Base-by-base conservation (phyloP, 2,329 filamentous ascomycete genomes). In the Penicillium expansum region DNA sequence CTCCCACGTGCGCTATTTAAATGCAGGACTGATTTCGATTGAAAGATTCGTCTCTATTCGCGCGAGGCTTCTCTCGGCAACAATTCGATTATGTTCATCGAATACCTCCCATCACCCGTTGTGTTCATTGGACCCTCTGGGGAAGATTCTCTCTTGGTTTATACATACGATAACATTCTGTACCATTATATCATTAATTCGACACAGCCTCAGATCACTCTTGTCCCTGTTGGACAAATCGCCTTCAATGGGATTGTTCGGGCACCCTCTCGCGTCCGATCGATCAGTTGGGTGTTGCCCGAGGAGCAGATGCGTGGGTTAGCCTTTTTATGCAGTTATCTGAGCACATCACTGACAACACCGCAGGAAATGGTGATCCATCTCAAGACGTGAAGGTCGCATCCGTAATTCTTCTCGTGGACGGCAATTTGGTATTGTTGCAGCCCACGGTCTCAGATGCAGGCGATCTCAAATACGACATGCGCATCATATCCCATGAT, bases 221-320 rank as follows among this genome's bases (percentile, higher is more conserved):
- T 97, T 30, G 84, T 96, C 7, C 92, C 96, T 70, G 92, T 97
- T n/a, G 94, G 95, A 10, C 94, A 97, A 72, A 99, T 99, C 68
- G 93, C 91, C 13, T 94, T 99, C 66, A 90, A 99, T 72, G 94
- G 94, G 44, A 97, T 99, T 60, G 92, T 99, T 42, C 83, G 94
- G 66, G 95, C 94, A 35, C 94, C 94, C 11, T 91, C 92, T 22
- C 85, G 94, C 69, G 94, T 99, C 5, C 86, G 94, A 64, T 91
- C 92, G 10, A 85, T 99, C 39, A 97, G 92, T 75, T 99, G 94
- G 94, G 89, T 99, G 58, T 75, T 99, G 49, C 94, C 94, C 1
- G 93, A 97, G 67, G 87, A 87, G 60, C 94, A 99, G 72, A 80
- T 97, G 60, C 81, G 87, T 84, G 71, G 72, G 82, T 77, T 16